A percentile compares a stretch with the other conserved stretches of the same genome.
Conservation (phyloP, 2,329 filamentous ascomycete species). For the Calonectria crousiana region DNA sequence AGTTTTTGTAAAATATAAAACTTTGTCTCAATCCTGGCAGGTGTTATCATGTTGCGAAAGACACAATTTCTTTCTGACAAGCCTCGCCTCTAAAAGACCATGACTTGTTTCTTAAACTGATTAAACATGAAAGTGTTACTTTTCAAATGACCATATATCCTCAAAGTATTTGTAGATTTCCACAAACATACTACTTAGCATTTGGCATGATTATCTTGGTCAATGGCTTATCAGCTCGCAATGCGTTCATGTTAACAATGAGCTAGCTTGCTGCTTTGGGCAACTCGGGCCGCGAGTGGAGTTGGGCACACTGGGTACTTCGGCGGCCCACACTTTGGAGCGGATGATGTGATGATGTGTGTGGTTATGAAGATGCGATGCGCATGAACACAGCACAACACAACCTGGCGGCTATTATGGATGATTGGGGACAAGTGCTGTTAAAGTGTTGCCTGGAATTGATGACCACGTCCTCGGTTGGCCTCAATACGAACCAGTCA, state of each 20-base stretch:
- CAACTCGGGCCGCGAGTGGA: neutral
- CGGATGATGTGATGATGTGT: neutral
- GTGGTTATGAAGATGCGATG: neutral
- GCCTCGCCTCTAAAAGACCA: neutral
- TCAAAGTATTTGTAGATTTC: neutral
- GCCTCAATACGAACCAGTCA: neutral
- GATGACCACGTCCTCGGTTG: neutral
- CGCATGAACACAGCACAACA: neutral
- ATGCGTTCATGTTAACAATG: neutral
- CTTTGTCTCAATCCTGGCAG: no score
- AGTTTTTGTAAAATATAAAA: no score
- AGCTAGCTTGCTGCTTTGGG: conserved; percentile 6
- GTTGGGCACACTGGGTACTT: neutral
- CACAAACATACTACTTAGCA: neutral
- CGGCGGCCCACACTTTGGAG: neutral
- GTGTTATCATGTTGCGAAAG: neutral
- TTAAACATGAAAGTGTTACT: neutral
- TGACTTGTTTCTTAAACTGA: neutral
- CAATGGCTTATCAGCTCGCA: neutral
- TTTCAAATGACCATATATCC: neutral
- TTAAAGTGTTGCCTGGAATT: neutral
- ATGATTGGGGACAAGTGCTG: neutral
- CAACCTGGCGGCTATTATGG: neutral
- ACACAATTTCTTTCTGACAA: neutral
- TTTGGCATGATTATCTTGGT: neutral